A percentile compares a stretch with the other conserved stretches of the same genome.
These are phyloP conservation scores for Tylopilus plumbeoviolaceoides DNA, from an alignment of 768 basidiomycete genomes.

Conservation along the genomic window DNA sequence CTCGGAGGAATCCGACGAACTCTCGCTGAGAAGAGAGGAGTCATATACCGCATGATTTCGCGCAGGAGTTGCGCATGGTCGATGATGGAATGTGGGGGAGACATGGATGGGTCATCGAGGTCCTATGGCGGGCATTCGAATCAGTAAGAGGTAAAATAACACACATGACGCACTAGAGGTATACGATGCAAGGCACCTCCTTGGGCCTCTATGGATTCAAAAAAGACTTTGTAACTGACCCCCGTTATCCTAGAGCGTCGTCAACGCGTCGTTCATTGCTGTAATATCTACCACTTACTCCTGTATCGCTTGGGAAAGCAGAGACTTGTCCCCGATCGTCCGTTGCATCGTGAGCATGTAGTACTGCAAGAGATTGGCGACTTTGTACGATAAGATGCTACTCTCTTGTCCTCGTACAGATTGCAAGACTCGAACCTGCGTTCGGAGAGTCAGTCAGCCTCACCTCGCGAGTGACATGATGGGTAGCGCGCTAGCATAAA, in stretches of 20 bases:
- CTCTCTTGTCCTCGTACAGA: constrained; percentile 93
- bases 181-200: constrained; percentile 59
- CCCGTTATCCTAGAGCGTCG: constrained; percentile 62
- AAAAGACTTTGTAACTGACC: constrained; percentile 78
- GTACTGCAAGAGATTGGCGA: constrained; percentile 93
- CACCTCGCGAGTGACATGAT: not conserved
- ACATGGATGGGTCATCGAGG: constrained; percentile 61
- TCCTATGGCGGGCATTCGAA: constrained; percentile 38
- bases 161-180: constrained; percentile 43
- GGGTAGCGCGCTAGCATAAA: not conserved
- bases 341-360: constrained; percentile 90
- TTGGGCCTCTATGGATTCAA: constrained; percentile 82
- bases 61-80: constrained; percentile 82
- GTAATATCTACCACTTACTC: constrained; percentile 50
- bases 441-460: not conserved
- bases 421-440: constrained; percentile 83
- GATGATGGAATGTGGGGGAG: constrained; percentile 73
- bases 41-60: constrained; percentile 89
- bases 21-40: constrained; percentile 71
- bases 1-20: constrained; percentile 4
- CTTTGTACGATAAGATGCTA: constrained; percentile 86
- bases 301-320: constrained; percentile 69
- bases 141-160: not conserved
- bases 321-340: constrained; percentile 82
- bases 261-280: not conserved